Conservation (phyloP, 1,284 basidiomycete genomes). For the Pascua guehoae region DNA sequence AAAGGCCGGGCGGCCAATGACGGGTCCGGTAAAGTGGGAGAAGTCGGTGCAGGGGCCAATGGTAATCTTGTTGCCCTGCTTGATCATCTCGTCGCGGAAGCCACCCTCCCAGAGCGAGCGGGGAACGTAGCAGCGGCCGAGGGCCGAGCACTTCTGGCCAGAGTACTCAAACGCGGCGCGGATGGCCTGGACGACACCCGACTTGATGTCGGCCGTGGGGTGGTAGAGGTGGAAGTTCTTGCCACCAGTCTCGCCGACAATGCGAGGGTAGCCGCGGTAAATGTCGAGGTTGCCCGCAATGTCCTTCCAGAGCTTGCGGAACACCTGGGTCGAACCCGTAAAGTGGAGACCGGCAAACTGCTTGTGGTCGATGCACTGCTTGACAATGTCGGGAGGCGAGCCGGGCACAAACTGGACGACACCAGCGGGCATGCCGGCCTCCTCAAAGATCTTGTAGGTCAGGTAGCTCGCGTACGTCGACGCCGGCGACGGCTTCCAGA, state of each 20-base stretch:
- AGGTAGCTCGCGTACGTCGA: conserved; percentile 96
- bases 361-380: conserved; percentile 72
- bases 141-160: conserved; percentile 93
- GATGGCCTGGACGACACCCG: conserved; percentile 84
- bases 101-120: conserved; percentile 78
- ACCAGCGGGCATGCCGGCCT: conserved; percentile 89
- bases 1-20: conserved; percentile 79
- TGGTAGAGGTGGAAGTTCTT: conserved; percentile 99
- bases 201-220: conserved; percentile 76
- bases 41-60: conserved; percentile 77
- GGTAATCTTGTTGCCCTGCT: conserved; percentile 76
- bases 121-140: conserved; percentile 87
- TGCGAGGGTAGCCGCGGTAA: conserved; percentile 84
- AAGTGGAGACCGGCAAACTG: conserved; percentile 90
- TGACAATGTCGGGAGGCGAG: conserved; percentile 73
- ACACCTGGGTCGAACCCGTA: conserved; percentile 92
- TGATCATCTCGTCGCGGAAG: conserved; percentile 76
- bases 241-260: conserved; percentile 78
- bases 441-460: conserved; percentile 82
- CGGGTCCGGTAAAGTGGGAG: conserved; percentile 88
- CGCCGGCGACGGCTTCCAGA: conserved; percentile 97
- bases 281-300: conserved; percentile 82
- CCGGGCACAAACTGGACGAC: conserved; percentile 98
- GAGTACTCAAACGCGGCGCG: conserved; percentile 95
- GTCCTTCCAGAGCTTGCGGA: conserved; percentile 94